Conservation (phyloP, 129 eudicot species). For the Arctium lappa region DNA sequence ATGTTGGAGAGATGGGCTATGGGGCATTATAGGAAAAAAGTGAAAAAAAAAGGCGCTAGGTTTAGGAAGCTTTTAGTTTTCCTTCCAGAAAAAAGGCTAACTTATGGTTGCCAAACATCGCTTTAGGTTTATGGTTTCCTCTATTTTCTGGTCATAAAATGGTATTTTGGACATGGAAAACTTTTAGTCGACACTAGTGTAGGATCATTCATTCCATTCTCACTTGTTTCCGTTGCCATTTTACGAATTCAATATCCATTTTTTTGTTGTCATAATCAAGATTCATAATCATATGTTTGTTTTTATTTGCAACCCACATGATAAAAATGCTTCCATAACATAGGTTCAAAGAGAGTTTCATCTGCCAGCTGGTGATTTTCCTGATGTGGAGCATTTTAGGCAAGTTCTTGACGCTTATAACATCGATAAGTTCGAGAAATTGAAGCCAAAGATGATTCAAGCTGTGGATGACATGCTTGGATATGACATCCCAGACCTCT, state of each 20-base stretch:
- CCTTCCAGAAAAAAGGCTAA: too few relatives aligned
- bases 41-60: too few relatives aligned
- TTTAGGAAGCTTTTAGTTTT: too few relatives aligned
- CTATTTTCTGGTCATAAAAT: not conserved
- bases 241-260: not conserved
- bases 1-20: too few relatives aligned
- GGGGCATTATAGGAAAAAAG: too few relatives aligned
- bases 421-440: slow-evolving; percentile 83
- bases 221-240: not conserved
- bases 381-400: slow-evolving; percentile 69
- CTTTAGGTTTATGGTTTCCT: not conserved
- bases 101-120: too few relatives aligned
- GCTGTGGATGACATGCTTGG: slow-evolving; percentile 94
- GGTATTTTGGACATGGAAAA: not conserved
- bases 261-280: not conserved
- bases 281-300: not conserved
- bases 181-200: not conserved
- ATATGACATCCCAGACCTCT: slow-evolving; percentile 74
- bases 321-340: not conserved
- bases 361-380: slow-evolving; percentile 85
- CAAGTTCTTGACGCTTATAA: slow-evolving; percentile 64
- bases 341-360: slow-evolving; percentile 83
- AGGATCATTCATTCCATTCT: not conserved
- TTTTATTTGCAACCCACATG: not conserved
- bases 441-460: slow-evolving; percentile 91